phyloP scores from a whole-genome alignment of 1,139 yeast species.

The Hemisphaericaspora subhashii region DNA sequence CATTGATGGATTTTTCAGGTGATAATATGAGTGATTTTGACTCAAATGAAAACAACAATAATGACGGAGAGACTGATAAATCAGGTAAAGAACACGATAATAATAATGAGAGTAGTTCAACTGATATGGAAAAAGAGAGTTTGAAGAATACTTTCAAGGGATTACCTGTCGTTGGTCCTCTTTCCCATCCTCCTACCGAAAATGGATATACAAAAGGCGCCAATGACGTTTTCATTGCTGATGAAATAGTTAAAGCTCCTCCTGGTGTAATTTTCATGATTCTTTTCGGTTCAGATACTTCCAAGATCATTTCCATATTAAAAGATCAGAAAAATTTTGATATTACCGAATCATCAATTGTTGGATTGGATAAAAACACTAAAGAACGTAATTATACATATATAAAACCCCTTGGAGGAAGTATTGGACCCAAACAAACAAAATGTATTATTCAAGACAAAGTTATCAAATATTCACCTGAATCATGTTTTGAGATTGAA shows the following conservation, averaged over 20 bases:
- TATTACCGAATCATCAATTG: slow-evolving; percentile 52
- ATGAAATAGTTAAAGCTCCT: slow-evolving; percentile 70
- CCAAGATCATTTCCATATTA: slow-evolving; percentile 54
- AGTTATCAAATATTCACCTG: slow-evolving; percentile 61
- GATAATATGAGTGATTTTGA: slow-evolving; percentile 7
- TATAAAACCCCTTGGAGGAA: slow-evolving; percentile 74
- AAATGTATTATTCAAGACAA: slow-evolving; percentile 76
- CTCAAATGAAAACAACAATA: slow-evolving; percentile 9
- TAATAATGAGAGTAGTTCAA: slow-evolving; percentile 9
- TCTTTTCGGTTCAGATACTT: slow-evolving; percentile 72
- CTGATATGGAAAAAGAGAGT: slow-evolving; percentile 7
- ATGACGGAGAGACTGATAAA: slow-evolving; percentile 7
- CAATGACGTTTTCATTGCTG: slow-evolving; percentile 62
- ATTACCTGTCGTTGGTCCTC: slow-evolving; percentile 39
- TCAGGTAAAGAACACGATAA: slow-evolving; percentile 3
- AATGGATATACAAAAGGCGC: slow-evolving; percentile 49
- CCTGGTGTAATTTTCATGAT: slow-evolving; percentile 72
- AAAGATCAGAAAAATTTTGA: slow-evolving; percentile 74
- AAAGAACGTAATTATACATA: slow-evolving; percentile 65
- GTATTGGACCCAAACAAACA: slow-evolving; percentile 95
- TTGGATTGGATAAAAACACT: slow-evolving; percentile 32
- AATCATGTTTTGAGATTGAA: slow-evolving; percentile 55
- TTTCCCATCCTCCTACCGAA: slow-evolving; percentile 37
- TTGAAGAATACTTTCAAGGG: slow-evolving; percentile 29
- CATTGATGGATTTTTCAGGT: slow-evolving; percentile 5